phyloP scores from a whole-genome alignment of 768 basidiomycete genomes.

The Boletus rubropictus region DNA sequence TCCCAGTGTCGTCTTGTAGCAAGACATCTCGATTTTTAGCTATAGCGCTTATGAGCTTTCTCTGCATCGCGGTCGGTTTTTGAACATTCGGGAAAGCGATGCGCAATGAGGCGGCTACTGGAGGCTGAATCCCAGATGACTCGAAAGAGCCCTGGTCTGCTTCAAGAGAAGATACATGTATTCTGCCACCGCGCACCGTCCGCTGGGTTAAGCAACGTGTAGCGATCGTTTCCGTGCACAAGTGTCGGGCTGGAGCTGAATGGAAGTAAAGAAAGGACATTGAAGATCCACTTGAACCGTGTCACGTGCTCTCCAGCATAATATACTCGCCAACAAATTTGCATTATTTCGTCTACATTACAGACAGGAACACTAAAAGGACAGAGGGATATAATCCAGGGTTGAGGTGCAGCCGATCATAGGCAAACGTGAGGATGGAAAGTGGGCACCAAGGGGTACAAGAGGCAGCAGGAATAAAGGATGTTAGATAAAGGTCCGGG shows the following conservation, averaged over 20 bases:
- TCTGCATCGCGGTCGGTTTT: slow-evolving; percentile 55
- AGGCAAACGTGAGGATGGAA: slow-evolving; percentile 26
- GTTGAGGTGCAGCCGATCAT: slow-evolving; percentile 1
- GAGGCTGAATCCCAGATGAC: slow-evolving; percentile 46
- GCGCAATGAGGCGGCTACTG: slow-evolving; percentile 45
- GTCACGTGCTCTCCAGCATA: background rate
- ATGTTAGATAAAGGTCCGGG: background rate
- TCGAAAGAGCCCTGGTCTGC: slow-evolving; percentile 35
- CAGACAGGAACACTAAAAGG: slow-evolving; percentile 3
- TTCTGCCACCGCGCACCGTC: slow-evolving; percentile 6
- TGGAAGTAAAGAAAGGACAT: slow-evolving; percentile 23
- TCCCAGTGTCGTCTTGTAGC: slow-evolving; percentile 66
- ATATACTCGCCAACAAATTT: background rate
- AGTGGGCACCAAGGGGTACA: slow-evolving; percentile 10
- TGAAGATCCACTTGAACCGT: slow-evolving; percentile 12
- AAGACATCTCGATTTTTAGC: slow-evolving; percentile 53
- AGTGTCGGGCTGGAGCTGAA: slow-evolving; percentile 11
- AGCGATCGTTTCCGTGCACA: slow-evolving; percentile 17
- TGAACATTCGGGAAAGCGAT: slow-evolving; percentile 58
- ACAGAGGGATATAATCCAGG: slow-evolving; percentile 2
- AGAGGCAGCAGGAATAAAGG: slow-evolving; percentile 2
- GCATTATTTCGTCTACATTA: slow-evolving; percentile 12
- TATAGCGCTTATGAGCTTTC: slow-evolving; percentile 56
- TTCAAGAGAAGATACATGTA: background rate
- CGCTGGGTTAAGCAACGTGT: slow-evolving; percentile 27